Conservation (phyloP, 176 grass and related monocot species). For the Cymbopogon citratus region DNA sequence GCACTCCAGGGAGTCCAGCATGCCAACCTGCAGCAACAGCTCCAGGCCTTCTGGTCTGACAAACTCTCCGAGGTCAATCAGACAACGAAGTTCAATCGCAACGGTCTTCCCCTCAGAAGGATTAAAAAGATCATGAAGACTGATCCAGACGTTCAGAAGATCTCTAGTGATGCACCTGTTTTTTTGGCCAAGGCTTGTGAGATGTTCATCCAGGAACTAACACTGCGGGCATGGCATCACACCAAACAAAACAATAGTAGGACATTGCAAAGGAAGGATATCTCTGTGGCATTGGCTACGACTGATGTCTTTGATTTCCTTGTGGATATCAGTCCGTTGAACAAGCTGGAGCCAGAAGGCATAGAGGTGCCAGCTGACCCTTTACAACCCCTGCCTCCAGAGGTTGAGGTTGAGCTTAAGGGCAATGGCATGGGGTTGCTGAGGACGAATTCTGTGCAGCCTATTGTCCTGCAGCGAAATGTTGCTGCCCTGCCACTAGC, state of each 20-base stretch:
- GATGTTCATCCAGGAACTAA: conserved; percentile 20
- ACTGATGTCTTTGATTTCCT: conserved; percentile 9
- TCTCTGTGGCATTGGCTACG: not conserved
- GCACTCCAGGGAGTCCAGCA: conserved; percentile 35
- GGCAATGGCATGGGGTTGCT: not conserved
- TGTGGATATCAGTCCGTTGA: not conserved
- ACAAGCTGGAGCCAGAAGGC: not conserved
- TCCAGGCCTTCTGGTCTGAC: not conserved
- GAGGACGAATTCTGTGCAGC: not conserved
- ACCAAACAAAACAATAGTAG: conserved; percentile 6
- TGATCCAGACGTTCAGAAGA: conserved; percentile 1
- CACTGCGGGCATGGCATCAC: conserved; percentile 15
- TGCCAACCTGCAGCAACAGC: conserved; percentile 23
- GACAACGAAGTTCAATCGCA: conserved; percentile 9
- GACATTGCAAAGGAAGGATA: not conserved
- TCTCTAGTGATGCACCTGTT: not conserved
- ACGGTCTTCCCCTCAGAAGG: not conserved
- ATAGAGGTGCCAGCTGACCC: not conserved
- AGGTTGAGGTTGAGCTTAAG: not conserved
- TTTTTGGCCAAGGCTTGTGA: conserved; percentile 16
- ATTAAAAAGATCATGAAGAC: conserved; percentile 27
- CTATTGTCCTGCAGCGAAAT: not conserved
- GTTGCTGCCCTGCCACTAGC: not conserved
- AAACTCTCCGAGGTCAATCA: not conserved
- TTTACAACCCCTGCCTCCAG: not conserved